Evolutionary conservation across 1,139 yeast genomes (phyloP).

Genomic region (Groenewaldozyma sp.): DNA sequence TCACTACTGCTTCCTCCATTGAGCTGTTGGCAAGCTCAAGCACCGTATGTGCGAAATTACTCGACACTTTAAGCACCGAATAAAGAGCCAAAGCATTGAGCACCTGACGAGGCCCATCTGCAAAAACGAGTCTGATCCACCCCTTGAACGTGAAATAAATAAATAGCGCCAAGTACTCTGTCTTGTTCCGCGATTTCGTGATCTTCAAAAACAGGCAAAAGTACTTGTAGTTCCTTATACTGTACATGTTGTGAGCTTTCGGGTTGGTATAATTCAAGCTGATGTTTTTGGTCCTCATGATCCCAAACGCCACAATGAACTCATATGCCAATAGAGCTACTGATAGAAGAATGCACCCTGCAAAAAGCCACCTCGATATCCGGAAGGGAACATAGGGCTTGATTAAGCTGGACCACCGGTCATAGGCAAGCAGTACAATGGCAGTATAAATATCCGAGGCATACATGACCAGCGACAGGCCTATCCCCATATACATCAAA

Average conservation of each 20-base stretch:
- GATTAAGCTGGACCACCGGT: slow-evolving; percentile 58
- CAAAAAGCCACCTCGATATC: slow-evolving; percentile 73
- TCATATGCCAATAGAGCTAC: slow-evolving; percentile 51
- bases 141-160: slow-evolving; percentile 59
- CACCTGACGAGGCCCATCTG: slow-evolving; percentile 86
- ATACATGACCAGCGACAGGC: slow-evolving; percentile 50
- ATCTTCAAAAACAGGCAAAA: slow-evolving; percentile 68
- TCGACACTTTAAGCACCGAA: slow-evolving; percentile 38
- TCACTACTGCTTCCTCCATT: slow-evolving; percentile 54
- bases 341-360: slow-evolving; percentile 76
- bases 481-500: slow-evolving; percentile 41
- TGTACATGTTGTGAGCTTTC: slow-evolving; percentile 51
- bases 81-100: slow-evolving; percentile 68
- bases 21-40: slow-evolving; percentile 50
- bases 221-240: slow-evolving; percentile 49
- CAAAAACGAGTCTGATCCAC: slow-evolving; percentile 55
- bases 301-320: slow-evolving; percentile 48
- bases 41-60: slow-evolving; percentile 46
- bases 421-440: slow-evolving; percentile 61
- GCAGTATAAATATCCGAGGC: slow-evolving; percentile 77
- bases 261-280: slow-evolving; percentile 63
- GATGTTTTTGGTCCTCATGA: slow-evolving; percentile 53
- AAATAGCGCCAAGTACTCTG: slow-evolving; percentile 61
- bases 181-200: slow-evolving; percentile 49
- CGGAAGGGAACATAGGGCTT: slow-evolving; percentile 49